Evolutionary conservation across 441 rosid genomes (phyloP), one percentile per base, ranked within the genome.

Genomic region (Adansonia grandidieri): DNA sequence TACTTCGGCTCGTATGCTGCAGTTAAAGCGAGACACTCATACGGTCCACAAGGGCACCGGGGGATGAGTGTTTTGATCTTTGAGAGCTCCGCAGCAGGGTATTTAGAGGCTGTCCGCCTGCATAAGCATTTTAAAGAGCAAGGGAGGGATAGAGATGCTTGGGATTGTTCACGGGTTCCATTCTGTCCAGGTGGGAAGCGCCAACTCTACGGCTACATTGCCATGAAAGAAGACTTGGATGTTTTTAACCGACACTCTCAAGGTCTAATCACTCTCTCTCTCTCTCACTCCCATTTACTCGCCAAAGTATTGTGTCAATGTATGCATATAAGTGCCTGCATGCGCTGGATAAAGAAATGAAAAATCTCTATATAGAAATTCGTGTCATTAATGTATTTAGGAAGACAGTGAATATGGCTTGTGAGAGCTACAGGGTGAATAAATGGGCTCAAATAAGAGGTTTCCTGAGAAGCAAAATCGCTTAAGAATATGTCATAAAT

Each of bases 11-110:
- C 78, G 15, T 87, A 84, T 19, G 80, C 81, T 75, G 85, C 86
- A 24, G 65, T 73, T 67, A 87, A 56, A 72, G 87, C 90, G 7
- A 84, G 86, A 44, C 90, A 87, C 61, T 81, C 90, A 19, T 85
- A 87, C 51, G 90, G 90, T 19, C 90, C 90, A 14, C 84, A 77
- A 61, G 90, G 90, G 14, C 90, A 87, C 68, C 86, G 87, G 5
- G 90, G 90, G 61, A 85, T 84, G 77, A 85, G 90, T 74, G 79
- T 85, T 45, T 75, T 87, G 54, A 85, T 87, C 63, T 87, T 87
- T 76, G 87, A 87, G 81, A 76, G 79, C 74, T 79, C 87, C 24
- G 84, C 86, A 1, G 73, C 79, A 19, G 90, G 90, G 19, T 87
- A 79, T 63, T 72, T 85, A 0, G 88, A 87, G 79, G 90, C 88